A percentile compares a stretch with the other conserved stretches of the same genome.
phyloP scores from a whole-genome alignment of 2,329 filamentous ascomycete genomes.

The Aspergillus sergii region DNA sequence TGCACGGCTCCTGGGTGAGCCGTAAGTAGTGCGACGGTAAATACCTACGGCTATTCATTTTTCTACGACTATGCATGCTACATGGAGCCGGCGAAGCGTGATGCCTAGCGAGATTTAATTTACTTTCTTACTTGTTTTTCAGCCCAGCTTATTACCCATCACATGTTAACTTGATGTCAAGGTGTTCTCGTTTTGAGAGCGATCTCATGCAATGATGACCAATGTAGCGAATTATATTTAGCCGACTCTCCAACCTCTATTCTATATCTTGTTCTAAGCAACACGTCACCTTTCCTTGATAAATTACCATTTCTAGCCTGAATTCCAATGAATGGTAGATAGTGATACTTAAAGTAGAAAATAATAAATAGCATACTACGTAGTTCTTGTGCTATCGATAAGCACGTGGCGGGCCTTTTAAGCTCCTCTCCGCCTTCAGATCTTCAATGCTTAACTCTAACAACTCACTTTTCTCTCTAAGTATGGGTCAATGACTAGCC shows the following conservation, averaged over 20 bases:
- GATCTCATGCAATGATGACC: not conserved
- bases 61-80: not conserved
- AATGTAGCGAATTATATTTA: not conserved
- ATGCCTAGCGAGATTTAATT: slow-evolving; percentile 35
- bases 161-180: not conserved
- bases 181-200: not conserved
- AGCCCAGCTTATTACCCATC: not conserved
- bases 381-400: slow-evolving; percentile 20
- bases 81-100: slow-evolving; percentile 26
- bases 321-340: not conserved
- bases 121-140: slow-evolving; percentile 6
- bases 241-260: not conserved
- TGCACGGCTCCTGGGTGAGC: slow-evolving; percentile 78
- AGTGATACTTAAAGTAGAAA: not conserved
- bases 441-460: not conserved
- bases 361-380: not conserved
- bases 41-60: not conserved
- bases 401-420: slow-evolving; percentile 21
- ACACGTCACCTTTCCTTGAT: not conserved
- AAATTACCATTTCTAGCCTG: not conserved
- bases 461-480: not conserved
- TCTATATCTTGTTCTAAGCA: not conserved
- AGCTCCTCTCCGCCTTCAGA: slow-evolving; percentile 5
- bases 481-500: not conserved
- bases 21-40: slow-evolving; percentile 42